A percentile compares a stretch with the other conserved stretches of the same genome.
Evolutionary conservation across 2,329 filamentous ascomycete genomes (phyloP).

Genomic region (Colletotrichum phormii): DNA sequence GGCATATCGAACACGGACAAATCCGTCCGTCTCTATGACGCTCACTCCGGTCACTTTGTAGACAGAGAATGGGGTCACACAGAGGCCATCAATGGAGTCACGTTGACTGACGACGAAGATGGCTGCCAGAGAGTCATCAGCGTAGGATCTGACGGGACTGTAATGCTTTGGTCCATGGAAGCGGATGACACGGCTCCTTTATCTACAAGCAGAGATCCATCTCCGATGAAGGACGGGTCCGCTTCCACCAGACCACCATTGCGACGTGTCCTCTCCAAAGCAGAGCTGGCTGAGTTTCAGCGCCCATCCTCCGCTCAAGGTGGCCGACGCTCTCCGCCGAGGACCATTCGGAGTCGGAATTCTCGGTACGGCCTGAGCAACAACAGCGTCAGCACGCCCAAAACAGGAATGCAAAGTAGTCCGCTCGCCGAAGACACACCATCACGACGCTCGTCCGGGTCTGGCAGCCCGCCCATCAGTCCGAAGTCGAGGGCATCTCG

Average conservation of each 20-base stretch:
- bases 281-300: conserved; percentile 86
- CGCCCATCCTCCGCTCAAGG: conserved; percentile 58
- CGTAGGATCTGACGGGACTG: conserved; percentile 82
- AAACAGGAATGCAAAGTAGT: conserved; percentile 52
- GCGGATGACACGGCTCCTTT: conserved; percentile 56
- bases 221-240: conserved; percentile 61
- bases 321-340: conserved; percentile 67
- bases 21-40: conserved; percentile 90
- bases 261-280: conserved; percentile 86
- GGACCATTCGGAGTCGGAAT: conserved; percentile 64
- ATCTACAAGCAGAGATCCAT: conserved; percentile 62
- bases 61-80: conserved; percentile 96
- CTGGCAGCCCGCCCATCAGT: conserved; percentile 62
- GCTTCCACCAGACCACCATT: conserved; percentile 77
- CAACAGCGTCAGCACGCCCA: conserved; percentile 50
- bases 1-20: conserved; percentile 97
- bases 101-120: conserved; percentile 73
- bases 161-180: conserved; percentile 81
- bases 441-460: conserved; percentile 59
- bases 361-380: conserved; percentile 61
- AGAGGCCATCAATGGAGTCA: conserved; percentile 88
- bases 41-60: conserved; percentile 79
- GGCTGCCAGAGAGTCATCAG: conserved; percentile 73
- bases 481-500: conserved; percentile 60
- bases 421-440: conserved; percentile 60